These are phyloP conservation scores for Cytospora piceae DNA, from an alignment of 2,329 filamentous ascomycete species.

Conservation along the genomic window DNA sequence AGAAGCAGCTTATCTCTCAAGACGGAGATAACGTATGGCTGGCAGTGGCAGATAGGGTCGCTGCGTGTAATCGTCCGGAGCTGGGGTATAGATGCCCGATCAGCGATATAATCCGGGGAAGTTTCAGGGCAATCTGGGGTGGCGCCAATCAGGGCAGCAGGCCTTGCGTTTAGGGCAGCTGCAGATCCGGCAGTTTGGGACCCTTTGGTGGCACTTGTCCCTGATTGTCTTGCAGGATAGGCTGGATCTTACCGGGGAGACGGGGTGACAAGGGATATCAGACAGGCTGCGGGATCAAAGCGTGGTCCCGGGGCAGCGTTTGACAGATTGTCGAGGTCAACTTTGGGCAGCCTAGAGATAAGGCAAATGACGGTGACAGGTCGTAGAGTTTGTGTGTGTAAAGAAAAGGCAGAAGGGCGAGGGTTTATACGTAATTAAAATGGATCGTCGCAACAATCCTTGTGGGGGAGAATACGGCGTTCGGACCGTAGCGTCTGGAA, in stretches of 20 bases:
- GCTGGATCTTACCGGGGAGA: slow-evolving; percentile 31
- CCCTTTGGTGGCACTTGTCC: slow-evolving; percentile 30
- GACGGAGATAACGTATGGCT: slow-evolving; percentile 28
- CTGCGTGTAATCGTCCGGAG: slow-evolving; percentile 20
- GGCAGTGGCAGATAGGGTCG: slow-evolving; percentile 24
- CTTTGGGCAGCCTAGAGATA: slow-evolving; percentile 30
- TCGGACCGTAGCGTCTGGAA: slow-evolving; percentile 27
- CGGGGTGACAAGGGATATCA: slow-evolving; percentile 24
- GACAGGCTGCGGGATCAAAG: slow-evolving; percentile 36
- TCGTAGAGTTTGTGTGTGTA: slow-evolving; percentile 44
- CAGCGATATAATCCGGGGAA: slow-evolving; percentile 33
- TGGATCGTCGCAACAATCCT: slow-evolving; percentile 30
- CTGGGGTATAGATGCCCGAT: slow-evolving; percentile 36
- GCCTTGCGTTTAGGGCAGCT: slow-evolving; percentile 40
- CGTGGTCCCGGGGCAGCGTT: slow-evolving; percentile 34
- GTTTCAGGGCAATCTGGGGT: slow-evolving; percentile 35
- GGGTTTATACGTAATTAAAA: slow-evolving; percentile 53
- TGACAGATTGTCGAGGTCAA: slow-evolving; percentile 31
- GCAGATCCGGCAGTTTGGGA: slow-evolving; percentile 46
- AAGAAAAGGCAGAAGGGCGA: slow-evolving; percentile 45
- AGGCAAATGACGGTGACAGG: slow-evolving; percentile 45
- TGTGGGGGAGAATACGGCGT: slow-evolving; percentile 34
- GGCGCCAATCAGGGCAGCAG: slow-evolving; percentile 49
- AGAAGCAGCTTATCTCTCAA: background rate
- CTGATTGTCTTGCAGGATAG: slow-evolving; percentile 31